These are phyloP conservation scores for Artomyces pyxidatus DNA, from an alignment of 768 basidiomycete genomes.

Conservation along the genomic window DNA sequence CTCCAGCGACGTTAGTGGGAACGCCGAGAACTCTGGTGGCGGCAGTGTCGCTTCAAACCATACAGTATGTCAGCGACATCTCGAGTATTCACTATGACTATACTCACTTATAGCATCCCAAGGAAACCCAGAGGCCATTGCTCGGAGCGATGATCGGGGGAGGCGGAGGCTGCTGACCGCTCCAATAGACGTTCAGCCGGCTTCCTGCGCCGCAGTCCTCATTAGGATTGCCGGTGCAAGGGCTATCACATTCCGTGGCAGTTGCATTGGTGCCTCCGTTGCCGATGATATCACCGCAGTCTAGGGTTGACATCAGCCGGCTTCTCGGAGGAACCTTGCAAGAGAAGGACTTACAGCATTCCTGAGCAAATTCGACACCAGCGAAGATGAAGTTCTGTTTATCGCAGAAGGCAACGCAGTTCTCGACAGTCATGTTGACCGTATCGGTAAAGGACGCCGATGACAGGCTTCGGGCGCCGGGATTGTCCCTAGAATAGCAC, in stretches of 20 bases:
- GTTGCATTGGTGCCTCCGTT: constrained; percentile 38
- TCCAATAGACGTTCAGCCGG: constrained; percentile 58
- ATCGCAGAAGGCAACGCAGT: constrained; percentile 38
- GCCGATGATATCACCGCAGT: constrained; percentile 52
- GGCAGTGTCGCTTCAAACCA: constrained; percentile 25
- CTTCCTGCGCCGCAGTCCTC: constrained; percentile 56
- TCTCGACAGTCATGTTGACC: constrained; percentile 54
- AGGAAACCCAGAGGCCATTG: constrained; percentile 57
- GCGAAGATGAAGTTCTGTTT: constrained; percentile 49
- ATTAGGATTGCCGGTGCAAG: constrained; percentile 49
- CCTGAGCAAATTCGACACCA: constrained; percentile 58
- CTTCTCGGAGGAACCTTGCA: not conserved
- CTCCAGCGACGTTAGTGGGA: constrained; percentile 20
- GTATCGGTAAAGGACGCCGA: constrained; percentile 37
- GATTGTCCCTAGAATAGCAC: constrained; percentile 39
- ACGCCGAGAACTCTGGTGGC: constrained; percentile 27
- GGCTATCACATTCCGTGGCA: constrained; percentile 47
- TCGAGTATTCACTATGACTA: too few relatives aligned
- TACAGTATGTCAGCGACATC: not conserved
- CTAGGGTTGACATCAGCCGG: constrained; percentile 27
- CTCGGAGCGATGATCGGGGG: constrained; percentile 43
- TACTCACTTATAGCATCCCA: constrained; percentile 75
- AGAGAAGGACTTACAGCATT: constrained; percentile 48
- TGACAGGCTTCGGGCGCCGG: constrained; percentile 49
- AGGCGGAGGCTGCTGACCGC: constrained; percentile 46